Base-by-base conservation (phyloP, 2,329 filamentous ascomycete species). In the Tolypocladium endophyticum region DNA sequence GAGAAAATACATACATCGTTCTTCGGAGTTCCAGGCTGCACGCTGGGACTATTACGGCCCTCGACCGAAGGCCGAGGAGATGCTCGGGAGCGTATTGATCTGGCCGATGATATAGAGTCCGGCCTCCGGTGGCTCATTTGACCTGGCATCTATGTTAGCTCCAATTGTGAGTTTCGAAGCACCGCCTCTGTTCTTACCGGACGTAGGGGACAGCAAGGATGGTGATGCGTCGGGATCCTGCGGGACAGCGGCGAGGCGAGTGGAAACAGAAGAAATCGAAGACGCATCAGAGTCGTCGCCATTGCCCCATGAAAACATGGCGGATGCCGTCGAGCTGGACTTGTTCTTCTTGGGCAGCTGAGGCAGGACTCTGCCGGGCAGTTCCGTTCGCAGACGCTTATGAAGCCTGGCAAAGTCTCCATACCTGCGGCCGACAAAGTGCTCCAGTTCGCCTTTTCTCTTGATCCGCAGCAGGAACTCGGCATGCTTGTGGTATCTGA, bases 261-360 rank as follows among this genome's bases (percentile, higher is more conserved):
- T 93, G 3, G 90, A 95, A 1, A 82, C 76, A 0, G 92, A 96
- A 0, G 92, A 96, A 8, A 93, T 73, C 1, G 92, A 96, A 2
- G 88, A 90, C 1, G 79, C 83, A 71, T 93, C 90, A 50, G 90
- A 89, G 62, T 91, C 88, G 64, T 80, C 81, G 20, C 81, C 83
- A 55, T 64, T 38, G 80, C 81, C 28, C 81, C 82, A 47, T 35
- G 77, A 73, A 14, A 87, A 74, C 28, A 88, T 71, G 33, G 78
- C 79, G 1, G 83, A 80, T 8, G 88, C 78, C 2, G 87, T 86
- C 1, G 86, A 87, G 64, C 87, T 87, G 25, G 87, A 83, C 73
- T 93, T 96, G 73, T 97, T 97, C 82, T 97, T 97, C 70, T 87
- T 87, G 0, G 94, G 94, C 56, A 97, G 77, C 1, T 91, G 85